Conservation (phyloP, 2,329 filamentous ascomycete genomes). For the Fusarium sp. region DNA sequence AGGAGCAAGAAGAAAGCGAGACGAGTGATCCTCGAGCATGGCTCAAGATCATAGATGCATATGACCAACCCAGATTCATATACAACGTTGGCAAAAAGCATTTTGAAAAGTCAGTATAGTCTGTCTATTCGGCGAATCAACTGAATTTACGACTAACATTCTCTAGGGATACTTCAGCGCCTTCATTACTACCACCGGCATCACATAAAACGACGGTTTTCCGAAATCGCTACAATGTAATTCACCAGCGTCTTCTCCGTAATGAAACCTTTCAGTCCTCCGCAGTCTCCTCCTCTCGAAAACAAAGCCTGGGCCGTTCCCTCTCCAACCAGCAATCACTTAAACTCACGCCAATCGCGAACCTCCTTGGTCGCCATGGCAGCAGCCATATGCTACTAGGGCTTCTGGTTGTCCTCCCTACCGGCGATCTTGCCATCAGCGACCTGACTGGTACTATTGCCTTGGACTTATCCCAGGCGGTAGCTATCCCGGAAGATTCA, state of each 20-base stretch:
- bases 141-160: constrained; percentile 28
- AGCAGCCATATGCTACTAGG: constrained; percentile 88
- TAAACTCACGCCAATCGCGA: constrained; percentile 87
- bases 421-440: constrained; percentile 82
- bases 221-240: constrained; percentile 88
- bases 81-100: constrained; percentile 88
- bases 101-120: constrained; percentile 74
- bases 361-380: constrained; percentile 80
- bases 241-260: constrained; percentile 89
- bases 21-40: constrained; percentile 78
- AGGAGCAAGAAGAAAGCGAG: constrained; percentile 66
- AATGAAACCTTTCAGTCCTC: constrained; percentile 94
- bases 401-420: constrained; percentile 81
- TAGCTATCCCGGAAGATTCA: constrained; percentile 83
- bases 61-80: constrained; percentile 81
- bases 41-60: constrained; percentile 85
- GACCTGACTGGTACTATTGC: constrained; percentile 90
- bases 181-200: constrained; percentile 78
- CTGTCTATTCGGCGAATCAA: constrained; percentile 4
- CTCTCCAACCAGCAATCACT: constrained; percentile 75
- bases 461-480: constrained; percentile 82
- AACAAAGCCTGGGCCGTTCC: constrained; percentile 64
- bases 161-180: constrained; percentile 66
- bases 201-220: constrained; percentile 87
- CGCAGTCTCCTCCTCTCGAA: constrained; percentile 70